These are phyloP conservation scores for Onygenales sp. DNA, from an alignment of 2,329 filamentous ascomycete genomes.

Conservation along the genomic window DNA sequence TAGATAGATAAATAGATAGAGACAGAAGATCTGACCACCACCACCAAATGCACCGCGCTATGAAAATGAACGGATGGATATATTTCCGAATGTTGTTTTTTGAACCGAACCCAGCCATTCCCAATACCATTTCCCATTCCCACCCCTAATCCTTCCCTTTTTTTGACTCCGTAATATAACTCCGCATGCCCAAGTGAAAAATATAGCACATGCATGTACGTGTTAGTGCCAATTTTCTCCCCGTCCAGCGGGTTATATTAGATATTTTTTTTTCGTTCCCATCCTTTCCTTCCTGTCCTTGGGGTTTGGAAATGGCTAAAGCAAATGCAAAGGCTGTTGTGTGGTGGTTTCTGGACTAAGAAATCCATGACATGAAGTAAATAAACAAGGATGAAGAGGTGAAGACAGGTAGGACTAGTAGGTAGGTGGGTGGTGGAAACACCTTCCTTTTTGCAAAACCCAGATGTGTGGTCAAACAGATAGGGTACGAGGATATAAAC, in stretches of 20 bases:
- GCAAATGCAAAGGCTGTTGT: neutral
- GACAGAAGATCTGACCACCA: neutral
- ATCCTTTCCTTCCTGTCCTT: neutral
- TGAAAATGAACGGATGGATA: neutral
- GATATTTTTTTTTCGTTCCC: neutral
- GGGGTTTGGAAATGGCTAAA: neutral
- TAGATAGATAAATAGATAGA: neutral
- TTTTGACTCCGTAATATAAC: neutral
- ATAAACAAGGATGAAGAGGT: too few species aligned
- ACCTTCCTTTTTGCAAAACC: too few species aligned
- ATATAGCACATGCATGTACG: neutral
- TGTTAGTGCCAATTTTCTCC: neutral
- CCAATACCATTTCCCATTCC: neutral
- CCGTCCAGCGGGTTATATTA: conserved; percentile 2
- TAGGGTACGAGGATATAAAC: neutral
- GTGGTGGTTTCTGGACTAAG: neutral
- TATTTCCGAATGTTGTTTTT: neutral
- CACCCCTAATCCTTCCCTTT: neutral
- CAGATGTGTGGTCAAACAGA: too few species aligned
- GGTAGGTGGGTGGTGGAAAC: too few species aligned
- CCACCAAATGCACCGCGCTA: too few species aligned
- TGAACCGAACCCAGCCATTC: neutral
- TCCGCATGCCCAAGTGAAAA: neutral
- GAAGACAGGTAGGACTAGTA: too few species aligned
- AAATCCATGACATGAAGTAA: neutral